A percentile compares a stretch with the other conserved stretches of the same genome.
Evolutionary conservation across 768 basidiomycete species (phyloP).

Genomic region (Suillus luteus): DNA sequence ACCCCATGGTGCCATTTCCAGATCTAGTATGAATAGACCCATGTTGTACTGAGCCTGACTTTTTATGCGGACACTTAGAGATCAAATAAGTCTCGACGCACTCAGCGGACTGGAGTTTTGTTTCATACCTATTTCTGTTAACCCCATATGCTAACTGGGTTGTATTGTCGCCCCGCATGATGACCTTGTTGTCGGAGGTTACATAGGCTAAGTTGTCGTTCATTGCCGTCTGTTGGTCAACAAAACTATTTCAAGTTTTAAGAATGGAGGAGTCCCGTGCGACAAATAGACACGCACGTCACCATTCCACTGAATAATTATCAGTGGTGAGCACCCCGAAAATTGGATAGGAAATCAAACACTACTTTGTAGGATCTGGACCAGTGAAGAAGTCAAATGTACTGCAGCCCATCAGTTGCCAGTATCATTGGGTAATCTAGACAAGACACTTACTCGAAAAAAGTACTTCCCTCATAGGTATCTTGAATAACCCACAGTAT

Average conservation of each 20-base stretch:
- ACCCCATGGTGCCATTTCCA: slow-evolving; percentile 84
- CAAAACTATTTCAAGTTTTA: slow-evolving; percentile 48
- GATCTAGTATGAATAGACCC: slow-evolving; percentile 83
- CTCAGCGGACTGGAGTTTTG: slow-evolving; percentile 7
- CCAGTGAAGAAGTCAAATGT: slow-evolving; percentile 60
- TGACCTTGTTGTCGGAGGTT: slow-evolving; percentile 55
- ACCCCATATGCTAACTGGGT: slow-evolving; percentile 53
- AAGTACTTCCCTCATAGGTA: slow-evolving; percentile 62
- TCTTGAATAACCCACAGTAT: slow-evolving; percentile 72
- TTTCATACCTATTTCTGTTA: slow-evolving; percentile 58
- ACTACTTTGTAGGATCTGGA: slow-evolving; percentile 69
- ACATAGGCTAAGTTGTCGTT: slow-evolving; percentile 56
- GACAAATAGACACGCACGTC: slow-evolving; percentile 46
- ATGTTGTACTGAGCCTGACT: slow-evolving; percentile 64
- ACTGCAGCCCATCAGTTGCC: slow-evolving; percentile 28
- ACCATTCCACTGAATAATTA: slow-evolving; percentile 60
- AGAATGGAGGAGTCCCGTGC: neutral
- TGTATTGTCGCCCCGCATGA: slow-evolving; percentile 79
- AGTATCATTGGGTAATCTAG: slow-evolving; percentile 2
- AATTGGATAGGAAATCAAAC: slow-evolving; percentile 17
- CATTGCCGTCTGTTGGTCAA: slow-evolving; percentile 56
- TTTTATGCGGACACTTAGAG: slow-evolving; percentile 71
- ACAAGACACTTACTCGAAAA: slow-evolving; percentile 61
- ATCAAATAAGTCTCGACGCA: neutral
- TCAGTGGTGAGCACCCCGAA: slow-evolving; percentile 16